These are phyloP conservation scores for Biscogniauxia mediterranea DNA, from an alignment of 2,329 filamentous ascomycete genomes.

Conservation along the genomic window DNA sequence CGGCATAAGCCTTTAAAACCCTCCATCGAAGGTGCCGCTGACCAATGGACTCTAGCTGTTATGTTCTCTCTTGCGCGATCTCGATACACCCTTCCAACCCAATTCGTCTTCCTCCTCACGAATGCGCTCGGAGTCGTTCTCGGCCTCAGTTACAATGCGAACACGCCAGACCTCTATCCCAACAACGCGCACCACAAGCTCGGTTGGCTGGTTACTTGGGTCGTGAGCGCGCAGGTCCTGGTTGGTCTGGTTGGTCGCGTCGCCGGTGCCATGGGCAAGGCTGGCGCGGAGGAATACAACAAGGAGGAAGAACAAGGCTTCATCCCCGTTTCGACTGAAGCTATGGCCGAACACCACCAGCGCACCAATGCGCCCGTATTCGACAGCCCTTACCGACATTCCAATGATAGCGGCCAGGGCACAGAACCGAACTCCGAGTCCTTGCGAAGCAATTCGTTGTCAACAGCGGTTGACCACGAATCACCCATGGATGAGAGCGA, in stretches of 20 bases:
- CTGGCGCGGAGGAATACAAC: constrained; percentile 9
- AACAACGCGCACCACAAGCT: constrained; percentile 87
- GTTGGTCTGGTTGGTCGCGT: constrained; percentile 65
- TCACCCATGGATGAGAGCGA: constrained; percentile 38
- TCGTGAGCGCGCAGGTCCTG: constrained; percentile 67
- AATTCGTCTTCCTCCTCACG: constrained; percentile 63
- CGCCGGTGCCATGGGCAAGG: constrained; percentile 41
- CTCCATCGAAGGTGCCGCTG: constrained; percentile 7
- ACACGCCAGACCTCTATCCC: constrained; percentile 81
- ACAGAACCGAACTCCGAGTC: constrained; percentile 69
- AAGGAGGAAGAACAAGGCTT: constrained; percentile 55
- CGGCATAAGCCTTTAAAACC: constrained; percentile 9
- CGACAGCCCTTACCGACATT: constrained; percentile 51
- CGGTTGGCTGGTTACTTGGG: constrained; percentile 78
- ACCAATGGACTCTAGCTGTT: constrained; percentile 54
- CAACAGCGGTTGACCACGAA: constrained; percentile 52
- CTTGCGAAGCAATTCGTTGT: constrained; percentile 62
- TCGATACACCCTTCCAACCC: constrained; percentile 65
- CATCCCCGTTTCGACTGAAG: constrained; percentile 58
- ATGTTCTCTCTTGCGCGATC: constrained; percentile 85
- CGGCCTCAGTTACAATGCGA: constrained; percentile 71
- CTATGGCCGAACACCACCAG: constrained; percentile 50
- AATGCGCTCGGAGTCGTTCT: constrained; percentile 66
- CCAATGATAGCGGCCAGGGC: constrained; percentile 71
- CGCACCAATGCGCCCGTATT: constrained; percentile 37